Evolutionary conservation across 2,329 filamentous ascomycete species (phyloP).

Genomic region (Diplodia mutila): DNA sequence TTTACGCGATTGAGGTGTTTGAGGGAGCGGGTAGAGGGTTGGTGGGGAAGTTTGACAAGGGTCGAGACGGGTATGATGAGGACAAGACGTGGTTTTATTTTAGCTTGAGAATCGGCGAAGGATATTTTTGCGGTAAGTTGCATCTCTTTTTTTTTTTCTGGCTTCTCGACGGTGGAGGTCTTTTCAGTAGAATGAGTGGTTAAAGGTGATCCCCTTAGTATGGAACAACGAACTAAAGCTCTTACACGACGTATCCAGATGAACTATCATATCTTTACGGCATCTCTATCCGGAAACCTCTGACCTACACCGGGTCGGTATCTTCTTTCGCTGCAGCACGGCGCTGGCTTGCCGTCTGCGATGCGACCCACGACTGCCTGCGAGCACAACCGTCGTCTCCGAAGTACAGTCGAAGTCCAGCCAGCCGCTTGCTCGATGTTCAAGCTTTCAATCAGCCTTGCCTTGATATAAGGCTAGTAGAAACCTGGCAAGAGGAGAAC

Average conservation of each 20-base stretch:
- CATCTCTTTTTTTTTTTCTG: neutral
- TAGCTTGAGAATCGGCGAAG: neutral
- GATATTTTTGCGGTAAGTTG: neutral
- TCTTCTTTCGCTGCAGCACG: neutral
- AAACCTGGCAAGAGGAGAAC: neutral
- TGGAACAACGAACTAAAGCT: neutral
- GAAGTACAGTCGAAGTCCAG: neutral
- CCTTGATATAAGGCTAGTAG: neutral
- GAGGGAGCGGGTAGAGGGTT: neutral
- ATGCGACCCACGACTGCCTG: neutral
- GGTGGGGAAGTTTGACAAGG: neutral
- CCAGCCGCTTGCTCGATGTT: conserved; percentile 1
- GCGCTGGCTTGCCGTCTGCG: neutral
- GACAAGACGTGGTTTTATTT: neutral
- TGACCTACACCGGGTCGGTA: neutral
- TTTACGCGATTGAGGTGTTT: conserved; percentile 1
- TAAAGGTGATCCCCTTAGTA: no score
- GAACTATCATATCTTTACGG: neutral
- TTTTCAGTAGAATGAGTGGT: no score
- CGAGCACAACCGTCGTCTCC: neutral
- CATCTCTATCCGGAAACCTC: neutral
- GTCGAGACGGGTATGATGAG: no score
- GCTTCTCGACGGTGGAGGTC: no score
- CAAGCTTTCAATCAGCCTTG: neutral
- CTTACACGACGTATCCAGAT: neutral